Evolutionary conservation across 257 asterid genomes (phyloP).

Genomic region (Rubia yunnanensis): DNA sequence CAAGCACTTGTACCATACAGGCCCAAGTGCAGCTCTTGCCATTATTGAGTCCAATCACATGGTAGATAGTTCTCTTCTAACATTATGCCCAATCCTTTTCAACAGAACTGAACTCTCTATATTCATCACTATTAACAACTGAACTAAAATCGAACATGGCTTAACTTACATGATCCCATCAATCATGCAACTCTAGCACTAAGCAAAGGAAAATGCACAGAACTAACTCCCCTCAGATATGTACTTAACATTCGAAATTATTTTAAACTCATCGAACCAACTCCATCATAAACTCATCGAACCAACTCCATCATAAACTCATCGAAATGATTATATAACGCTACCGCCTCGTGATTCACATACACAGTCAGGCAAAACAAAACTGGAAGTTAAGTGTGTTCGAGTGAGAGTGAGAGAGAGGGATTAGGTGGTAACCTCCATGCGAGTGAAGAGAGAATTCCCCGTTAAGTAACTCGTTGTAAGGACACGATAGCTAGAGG

Average conservation of each 20-base stretch:
- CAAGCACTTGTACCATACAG: background rate
- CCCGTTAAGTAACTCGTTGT: conserved; percentile 35
- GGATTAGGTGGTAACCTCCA: conserved; percentile 47
- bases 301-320: background rate
- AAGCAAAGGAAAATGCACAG: background rate
- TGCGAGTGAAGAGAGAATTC: conserved; percentile 57
- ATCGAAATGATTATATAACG: background rate
- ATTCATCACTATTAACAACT: no score
- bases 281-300: background rate
- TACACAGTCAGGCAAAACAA: background rate
- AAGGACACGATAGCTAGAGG: conserved; percentile 23
- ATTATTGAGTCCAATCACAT: background rate
- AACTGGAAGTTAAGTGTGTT: background rate
- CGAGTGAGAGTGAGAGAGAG: background rate
- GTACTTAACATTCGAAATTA: background rate
- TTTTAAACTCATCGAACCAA: background rate
- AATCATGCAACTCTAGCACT: background rate
- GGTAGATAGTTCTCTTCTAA: no score
- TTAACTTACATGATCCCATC: background rate
- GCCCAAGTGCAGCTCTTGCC: background rate
- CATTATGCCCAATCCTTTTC: background rate
- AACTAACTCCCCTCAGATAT: background rate
- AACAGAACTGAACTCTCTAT: no score
- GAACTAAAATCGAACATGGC: background rate
- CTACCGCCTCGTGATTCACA: background rate